Percentiles rank a stretch among this genome's conserved stretches.
Evolutionary conservation across 2,329 filamentous ascomycete genomes (phyloP).

Genomic region (Colletotrichum australisinense): DNA sequence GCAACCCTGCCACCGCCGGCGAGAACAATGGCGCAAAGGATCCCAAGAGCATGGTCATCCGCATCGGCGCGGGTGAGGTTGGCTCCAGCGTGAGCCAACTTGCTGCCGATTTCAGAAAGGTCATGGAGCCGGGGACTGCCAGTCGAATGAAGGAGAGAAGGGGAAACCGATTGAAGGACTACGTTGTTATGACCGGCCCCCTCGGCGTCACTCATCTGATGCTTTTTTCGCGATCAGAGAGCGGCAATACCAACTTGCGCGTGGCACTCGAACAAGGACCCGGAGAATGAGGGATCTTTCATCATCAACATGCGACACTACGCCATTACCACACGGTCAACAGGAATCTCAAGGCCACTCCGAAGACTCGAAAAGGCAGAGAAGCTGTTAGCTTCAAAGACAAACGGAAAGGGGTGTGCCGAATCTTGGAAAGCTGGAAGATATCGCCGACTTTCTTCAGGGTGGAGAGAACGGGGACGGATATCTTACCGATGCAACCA

Average conservation of each 20-base stretch:
- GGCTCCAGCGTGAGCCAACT: conserved; percentile 92
- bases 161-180: conserved; percentile 90
- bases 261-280: conserved; percentile 75
- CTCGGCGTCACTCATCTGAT: conserved; percentile 93
- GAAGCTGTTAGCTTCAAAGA: conserved; percentile 73
- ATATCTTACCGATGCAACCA: conserved; percentile 87
- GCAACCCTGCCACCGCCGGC: conserved; percentile 65
- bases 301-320: conserved; percentile 92
- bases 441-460: conserved; percentile 95
- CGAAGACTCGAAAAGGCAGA: conserved; percentile 88
- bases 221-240: conserved; percentile 89
- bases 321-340: conserved; percentile 90
- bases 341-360: conserved; percentile 86
- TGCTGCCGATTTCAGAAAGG: conserved; percentile 87
- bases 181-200: conserved; percentile 94
- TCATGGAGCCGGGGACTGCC: conserved; percentile 97
- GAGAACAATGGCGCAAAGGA: conserved; percentile 71
- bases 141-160: conserved; percentile 88
- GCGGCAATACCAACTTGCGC: conserved; percentile 92
- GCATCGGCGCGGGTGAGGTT: conserved; percentile 93
- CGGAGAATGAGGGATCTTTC: conserved; percentile 75
- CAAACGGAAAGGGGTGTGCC: conserved; percentile 79
- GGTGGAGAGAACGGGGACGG: conserved; percentile 81
- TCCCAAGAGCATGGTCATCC: conserved; percentile 98
- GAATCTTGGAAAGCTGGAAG: conserved; percentile 89